phyloP scores from a whole-genome alignment of 768 basidiomycete species.

The Suillus occidentalis region DNA sequence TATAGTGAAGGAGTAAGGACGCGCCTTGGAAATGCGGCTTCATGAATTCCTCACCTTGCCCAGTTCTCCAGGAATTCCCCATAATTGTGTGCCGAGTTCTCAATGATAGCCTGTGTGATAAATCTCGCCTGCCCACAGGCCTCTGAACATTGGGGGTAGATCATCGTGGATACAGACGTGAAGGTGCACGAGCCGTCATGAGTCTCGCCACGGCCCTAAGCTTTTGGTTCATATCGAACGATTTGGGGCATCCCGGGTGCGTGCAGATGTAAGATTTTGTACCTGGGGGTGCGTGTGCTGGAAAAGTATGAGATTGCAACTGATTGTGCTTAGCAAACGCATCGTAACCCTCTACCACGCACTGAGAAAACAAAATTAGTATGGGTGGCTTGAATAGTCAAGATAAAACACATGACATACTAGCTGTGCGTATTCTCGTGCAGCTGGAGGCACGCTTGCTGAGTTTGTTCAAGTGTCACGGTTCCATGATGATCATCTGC shows the following conservation, averaged over 20 bases:
- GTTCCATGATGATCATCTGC: too few relatives aligned
- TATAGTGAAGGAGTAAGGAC: too few relatives aligned
- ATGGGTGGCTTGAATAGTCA: not conserved
- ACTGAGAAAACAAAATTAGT: constrained; percentile 45
- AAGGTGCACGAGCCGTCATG: constrained; percentile 69
- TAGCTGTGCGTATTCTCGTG: constrained; percentile 74
- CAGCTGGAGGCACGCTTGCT: constrained; percentile 43
- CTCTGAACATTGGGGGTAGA: too few relatives aligned
- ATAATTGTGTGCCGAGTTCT: too few relatives aligned
- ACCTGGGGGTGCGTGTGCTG: constrained; percentile 72
- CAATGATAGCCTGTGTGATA: too few relatives aligned
- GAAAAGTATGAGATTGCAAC: constrained; percentile 72
- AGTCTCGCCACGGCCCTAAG: constrained; percentile 75
- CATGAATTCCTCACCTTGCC: too few relatives aligned
- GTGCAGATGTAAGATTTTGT: constrained; percentile 82
- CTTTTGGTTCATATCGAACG: constrained; percentile 80
- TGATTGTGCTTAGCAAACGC: constrained; percentile 83
- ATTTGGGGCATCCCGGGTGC: constrained; percentile 72
- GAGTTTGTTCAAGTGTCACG: too few relatives aligned
- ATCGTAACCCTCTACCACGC: constrained; percentile 58
- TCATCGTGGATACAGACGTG: not conserved
- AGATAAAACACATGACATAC: constrained; percentile 52
- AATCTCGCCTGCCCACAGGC: too few relatives aligned
- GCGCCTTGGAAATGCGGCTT: too few relatives aligned
- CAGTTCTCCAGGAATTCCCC: too few relatives aligned